Base-by-base conservation (phyloP, 2,329 filamentous ascomycete species). In the Sphaerulina musiva region DNA sequence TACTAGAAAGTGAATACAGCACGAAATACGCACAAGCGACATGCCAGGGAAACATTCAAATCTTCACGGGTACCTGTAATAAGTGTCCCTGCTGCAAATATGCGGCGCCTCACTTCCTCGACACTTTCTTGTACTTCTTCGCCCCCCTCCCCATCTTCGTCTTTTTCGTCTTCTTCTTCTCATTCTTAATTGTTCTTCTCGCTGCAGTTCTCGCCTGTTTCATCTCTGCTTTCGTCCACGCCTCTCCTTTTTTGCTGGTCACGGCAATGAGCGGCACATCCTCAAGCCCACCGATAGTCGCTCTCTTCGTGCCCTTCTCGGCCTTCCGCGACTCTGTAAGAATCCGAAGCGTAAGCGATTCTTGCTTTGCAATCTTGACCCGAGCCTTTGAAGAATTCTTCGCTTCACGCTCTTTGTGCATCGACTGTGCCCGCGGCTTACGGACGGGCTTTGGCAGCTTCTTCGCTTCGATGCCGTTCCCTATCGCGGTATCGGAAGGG, bases 371-470 rank as follows among this genome's bases (percentile, higher is more conserved):
- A 23, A 55, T 51, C 41, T 57, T 62, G 31, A 36, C 46, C 17
- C 48, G 36, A 10, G 49, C 10, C 5, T 11, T 46, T 1, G 32
- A 39, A 11, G 23, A 34, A 23, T 55, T 57, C 38, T 51, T 53
- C 42, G 20, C 55, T 34, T 53, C 55, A 8, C 57, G 57, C 44
- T 43, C 51, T 7, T 52, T 47, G 12, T 46, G 47, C 58, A 61
- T 62, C 46, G 54, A 62, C 20, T 59, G 51, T 23, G 44, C 39
- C 6, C 62, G 59, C 23, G 58, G 59, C 48, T 61, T 43, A 1
- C 58, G 59, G 1, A 65, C 58, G n/a, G 46, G 6, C 46, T 58
- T 61, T 10, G 63, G 60, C 8, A 65, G 51, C 6, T 43, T 26
- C 36, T 56, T 62, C 32, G 51, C 45, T 1, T 48, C 39, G 41